A percentile compares a stretch with the other conserved stretches of the same genome.
Evolutionary conservation across 352 stramenopile species (phyloP).

Genomic region (Elongisporangium anandrum): DNA sequence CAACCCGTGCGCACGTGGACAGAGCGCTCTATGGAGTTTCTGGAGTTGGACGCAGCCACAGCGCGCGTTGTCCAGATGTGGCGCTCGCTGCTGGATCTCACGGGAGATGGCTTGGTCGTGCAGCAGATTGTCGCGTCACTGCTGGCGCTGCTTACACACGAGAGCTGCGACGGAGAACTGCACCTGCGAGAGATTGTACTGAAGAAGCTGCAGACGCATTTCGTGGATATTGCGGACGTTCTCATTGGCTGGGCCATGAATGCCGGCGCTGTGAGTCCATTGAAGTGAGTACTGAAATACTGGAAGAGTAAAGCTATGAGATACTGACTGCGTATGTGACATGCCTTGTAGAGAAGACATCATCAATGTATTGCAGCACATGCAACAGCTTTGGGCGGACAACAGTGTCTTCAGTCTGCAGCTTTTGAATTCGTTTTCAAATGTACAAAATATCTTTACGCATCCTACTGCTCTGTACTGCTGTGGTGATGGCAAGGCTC

Average conservation of each 20-base stretch:
- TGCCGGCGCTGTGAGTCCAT: conserved; percentile 17
- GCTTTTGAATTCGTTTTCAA: conserved; percentile 51
- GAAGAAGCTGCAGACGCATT: conserved; percentile 56
- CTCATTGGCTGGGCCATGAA: conserved; percentile 67
- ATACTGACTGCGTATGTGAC: background rate
- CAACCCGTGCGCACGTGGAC: conserved; percentile 12
- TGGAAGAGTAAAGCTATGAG: background rate
- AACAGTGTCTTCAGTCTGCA: conserved; percentile 74
- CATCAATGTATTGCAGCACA: conserved; percentile 35
- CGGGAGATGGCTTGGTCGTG: conserved; percentile 32
- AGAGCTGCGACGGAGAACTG: conserved; percentile 5
- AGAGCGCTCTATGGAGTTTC: conserved; percentile 33
- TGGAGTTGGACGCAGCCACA: conserved; percentile 40
- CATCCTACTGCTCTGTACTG: background rate
- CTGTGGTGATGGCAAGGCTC: no score
- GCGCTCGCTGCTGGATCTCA: conserved; percentile 47
- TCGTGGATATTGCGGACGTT: conserved; percentile 69
- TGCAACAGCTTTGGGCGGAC: conserved; percentile 51
- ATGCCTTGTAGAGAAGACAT: conserved; percentile 34
- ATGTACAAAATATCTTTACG: conserved; percentile 20
- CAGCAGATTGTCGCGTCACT: conserved; percentile 29
- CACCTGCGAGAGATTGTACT: conserved; percentile 25
- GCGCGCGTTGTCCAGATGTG: conserved; percentile 35
- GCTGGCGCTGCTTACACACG: conserved; percentile 18
- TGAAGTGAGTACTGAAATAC: conserved; percentile 23